Percentiles rank a stretch among this genome's conserved stretches.
Conservation (phyloP, 495 filamentous ascomycete species). For the Penicillium steckii region DNA sequence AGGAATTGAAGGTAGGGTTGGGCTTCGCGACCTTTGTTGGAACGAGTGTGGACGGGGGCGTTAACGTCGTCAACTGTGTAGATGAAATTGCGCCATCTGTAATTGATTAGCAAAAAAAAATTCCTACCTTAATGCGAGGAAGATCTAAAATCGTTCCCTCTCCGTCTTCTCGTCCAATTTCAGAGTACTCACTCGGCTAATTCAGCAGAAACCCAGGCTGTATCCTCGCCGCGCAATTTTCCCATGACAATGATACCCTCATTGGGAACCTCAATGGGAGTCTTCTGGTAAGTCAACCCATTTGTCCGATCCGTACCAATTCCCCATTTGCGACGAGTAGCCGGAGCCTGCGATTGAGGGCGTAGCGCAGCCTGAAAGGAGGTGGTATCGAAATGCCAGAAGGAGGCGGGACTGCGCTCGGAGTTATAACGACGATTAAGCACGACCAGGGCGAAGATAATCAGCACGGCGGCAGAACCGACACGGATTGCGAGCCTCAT, state of each 20-base stretch:
- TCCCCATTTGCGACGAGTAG: constrained; percentile 25
- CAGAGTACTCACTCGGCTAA: constrained; percentile 37
- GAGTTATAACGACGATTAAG: constrained; percentile 34
- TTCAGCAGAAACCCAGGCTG: constrained; percentile 39
- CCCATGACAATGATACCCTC: constrained; percentile 45
- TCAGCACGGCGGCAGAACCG: constrained; percentile 31
- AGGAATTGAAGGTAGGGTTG: constrained; percentile 50
- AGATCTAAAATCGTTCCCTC: constrained; percentile 6
- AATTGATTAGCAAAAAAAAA: constrained; percentile 5
- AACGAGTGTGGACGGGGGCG: constrained; percentile 37
- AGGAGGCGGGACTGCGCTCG: constrained; percentile 22
- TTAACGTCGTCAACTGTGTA: constrained; percentile 46
- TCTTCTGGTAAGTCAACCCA: constrained; percentile 27
- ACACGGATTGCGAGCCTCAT: constrained; percentile 43
- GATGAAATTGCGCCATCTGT: constrained; percentile 44
- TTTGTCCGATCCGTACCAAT: constrained; percentile 13
- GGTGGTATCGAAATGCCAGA: constrained; percentile 33
- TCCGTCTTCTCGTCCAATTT: background rate
- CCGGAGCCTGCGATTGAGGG: constrained; percentile 10
- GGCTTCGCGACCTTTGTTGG: constrained; percentile 48
- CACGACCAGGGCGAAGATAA: constrained; percentile 35
- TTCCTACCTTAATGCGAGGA: no score
- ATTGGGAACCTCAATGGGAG: constrained; percentile 36
- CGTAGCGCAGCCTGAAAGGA: constrained; percentile 18
- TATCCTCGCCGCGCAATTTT: constrained; percentile 37